Percentiles rank a stretch among this genome's conserved stretches.
phyloP scores from a whole-genome alignment of 306 rosid species.

The Cucurbita moschata region DNA sequence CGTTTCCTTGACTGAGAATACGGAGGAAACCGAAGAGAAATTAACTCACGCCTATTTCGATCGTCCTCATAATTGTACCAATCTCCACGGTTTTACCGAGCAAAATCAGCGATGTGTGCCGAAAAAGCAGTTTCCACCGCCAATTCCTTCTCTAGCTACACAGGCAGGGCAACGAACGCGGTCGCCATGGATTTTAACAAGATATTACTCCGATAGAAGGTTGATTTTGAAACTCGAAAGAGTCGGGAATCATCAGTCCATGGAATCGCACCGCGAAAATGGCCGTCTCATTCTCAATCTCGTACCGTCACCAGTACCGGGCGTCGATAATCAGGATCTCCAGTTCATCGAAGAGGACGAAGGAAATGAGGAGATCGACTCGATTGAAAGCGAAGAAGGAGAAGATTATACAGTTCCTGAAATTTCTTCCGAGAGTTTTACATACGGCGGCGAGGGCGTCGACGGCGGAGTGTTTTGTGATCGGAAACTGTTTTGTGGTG shows the following conservation, averaged over 20 bases:
- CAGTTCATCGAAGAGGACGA: background rate
- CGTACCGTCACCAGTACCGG: background rate
- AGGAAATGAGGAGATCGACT: background rate
- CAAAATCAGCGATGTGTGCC: background rate
- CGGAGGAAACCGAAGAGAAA: background rate
- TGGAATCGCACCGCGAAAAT: conserved; percentile 24
- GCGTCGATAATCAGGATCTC: conserved; percentile 2
- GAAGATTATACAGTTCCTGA: background rate
- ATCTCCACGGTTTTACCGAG: background rate
- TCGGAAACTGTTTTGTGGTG: background rate
- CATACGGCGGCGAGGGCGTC: background rate
- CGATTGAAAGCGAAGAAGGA: conserved; percentile 3
- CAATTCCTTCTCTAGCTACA: conserved; percentile 18
- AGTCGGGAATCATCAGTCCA: conserved; percentile 11
- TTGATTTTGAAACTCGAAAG: conserved; percentile 22
- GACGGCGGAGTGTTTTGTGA: background rate
- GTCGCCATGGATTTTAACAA: conserved; percentile 30
- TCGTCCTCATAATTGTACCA: background rate
- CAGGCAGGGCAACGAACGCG: conserved; percentile 9
- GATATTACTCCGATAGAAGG: conserved; percentile 28
- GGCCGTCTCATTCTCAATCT: conserved; percentile 39
- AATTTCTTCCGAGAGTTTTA: background rate
- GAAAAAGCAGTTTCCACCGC: conserved; percentile 31
- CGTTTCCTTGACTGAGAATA: conserved; percentile 15
- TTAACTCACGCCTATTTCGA: background rate